A percentile compares a stretch with the other conserved stretches of the same genome.
phyloP scores from a whole-genome alignment of 345 rosid genomes.

The Eucalyptus polyanthemos region DNA sequence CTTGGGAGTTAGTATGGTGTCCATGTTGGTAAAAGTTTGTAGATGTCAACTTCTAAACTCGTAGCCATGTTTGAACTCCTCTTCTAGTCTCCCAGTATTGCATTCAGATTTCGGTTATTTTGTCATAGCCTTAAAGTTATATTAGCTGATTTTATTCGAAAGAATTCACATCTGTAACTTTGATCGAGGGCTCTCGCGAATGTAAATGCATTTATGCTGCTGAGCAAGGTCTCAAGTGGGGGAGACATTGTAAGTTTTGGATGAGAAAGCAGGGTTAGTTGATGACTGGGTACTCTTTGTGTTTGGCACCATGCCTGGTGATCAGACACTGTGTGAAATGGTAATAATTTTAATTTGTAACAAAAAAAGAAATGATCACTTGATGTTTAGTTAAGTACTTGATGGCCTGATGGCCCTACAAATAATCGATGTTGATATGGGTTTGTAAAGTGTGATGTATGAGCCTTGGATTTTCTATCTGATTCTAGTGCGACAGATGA shows the following conservation, averaged over 20 bases:
- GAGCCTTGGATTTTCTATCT: background rate
- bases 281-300: background rate
- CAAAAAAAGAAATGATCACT: background rate
- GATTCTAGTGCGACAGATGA: background rate
- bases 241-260: background rate
- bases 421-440: background rate
- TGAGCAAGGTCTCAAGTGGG: background rate
- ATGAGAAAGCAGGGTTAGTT: background rate
- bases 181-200: background rate
- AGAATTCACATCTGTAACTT: background rate
- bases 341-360: background rate
- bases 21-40: background rate
- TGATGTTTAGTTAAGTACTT: background rate
- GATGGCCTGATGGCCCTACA: background rate
- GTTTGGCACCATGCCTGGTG: background rate
- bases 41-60: background rate
- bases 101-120: background rate
- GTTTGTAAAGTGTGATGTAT: background rate
- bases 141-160: background rate
- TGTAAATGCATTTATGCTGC: background rate
- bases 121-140: background rate
- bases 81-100: background rate
- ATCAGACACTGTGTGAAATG: background rate
- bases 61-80: background rate
- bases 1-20: background rate